Evolutionary conservation across 805 yeast genomes (phyloP), one percentile per base, ranked within the genome.

Genomic region (Cyberlindnera meyerae): DNA sequence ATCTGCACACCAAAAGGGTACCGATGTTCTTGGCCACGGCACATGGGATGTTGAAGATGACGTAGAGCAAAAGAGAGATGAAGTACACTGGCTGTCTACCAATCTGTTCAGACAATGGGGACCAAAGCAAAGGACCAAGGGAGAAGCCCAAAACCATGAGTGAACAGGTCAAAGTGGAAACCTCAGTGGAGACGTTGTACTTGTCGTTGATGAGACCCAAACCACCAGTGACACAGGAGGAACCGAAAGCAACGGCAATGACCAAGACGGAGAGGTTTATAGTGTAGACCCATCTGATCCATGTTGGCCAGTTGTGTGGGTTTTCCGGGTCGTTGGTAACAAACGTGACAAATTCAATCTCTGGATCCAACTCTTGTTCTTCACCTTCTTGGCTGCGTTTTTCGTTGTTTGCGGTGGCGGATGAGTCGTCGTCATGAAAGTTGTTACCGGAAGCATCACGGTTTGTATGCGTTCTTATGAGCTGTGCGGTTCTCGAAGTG

Each of bases 241-340:
- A 85, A 27, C 96, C 96, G 58, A 85, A 88, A 2, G 97, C 97
- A 21, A 90, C 96, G 52, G 87, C 75, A 39, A 89, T 79, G 34
- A 89, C 96, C 44, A 84, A 69, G 22, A 76, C 47, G 2, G 96
- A 78, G 17, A 85, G 65, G 8, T 79, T 45, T 21, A 82, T 55
- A 0, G 97, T 87, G 55, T 81, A 84, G 2, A 58, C 4, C 85
- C 89, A 79, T 55, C 77, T 75, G 16, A 58, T 37, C 45, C 49
- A 47, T 22, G 64, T 37, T 18, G 72, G 63, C 97, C 97, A 88
- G 60, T 88, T 88, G 54, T 79, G 81, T 20, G 97, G 97, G 61
- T 89, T 89, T 50, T 77, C 90, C 0, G 95, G 94, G 58, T 89
- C 97, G 44, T 75, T 73, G 14, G 78, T 65, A 6, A 68, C 64